These are phyloP conservation scores for Emmonsiellopsis sp. DNA, from an alignment of 2,329 filamentous ascomycete species.

Conservation along the genomic window DNA sequence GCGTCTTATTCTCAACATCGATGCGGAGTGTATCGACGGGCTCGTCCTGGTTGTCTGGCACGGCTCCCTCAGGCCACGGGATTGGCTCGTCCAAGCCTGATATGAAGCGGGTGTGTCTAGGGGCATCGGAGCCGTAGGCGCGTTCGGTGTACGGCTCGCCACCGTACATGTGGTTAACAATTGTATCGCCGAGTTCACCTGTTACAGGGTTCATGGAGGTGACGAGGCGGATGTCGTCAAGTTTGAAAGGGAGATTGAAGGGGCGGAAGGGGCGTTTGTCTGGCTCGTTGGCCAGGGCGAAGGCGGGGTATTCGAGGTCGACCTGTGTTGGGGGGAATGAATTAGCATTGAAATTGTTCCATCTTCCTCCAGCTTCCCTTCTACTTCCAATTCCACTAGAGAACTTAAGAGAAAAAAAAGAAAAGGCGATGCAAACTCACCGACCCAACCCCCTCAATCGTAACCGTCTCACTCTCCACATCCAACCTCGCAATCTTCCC, in stretches of 20 bases:
- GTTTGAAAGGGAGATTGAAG: constrained; percentile 50
- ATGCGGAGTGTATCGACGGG: constrained; percentile 64
- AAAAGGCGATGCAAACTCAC: constrained; percentile 38
- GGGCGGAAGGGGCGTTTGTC: constrained; percentile 36
- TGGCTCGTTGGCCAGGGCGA: constrained; percentile 26
- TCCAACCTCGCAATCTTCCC: constrained; percentile 57
- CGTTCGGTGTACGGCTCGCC: constrained; percentile 44
- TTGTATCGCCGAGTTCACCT: constrained; percentile 59
- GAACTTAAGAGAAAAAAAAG: no score
- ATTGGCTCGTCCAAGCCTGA: constrained; percentile 64
- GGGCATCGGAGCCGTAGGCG: constrained; percentile 34
- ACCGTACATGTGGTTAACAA: constrained; percentile 63
- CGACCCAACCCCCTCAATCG: constrained; percentile 54
- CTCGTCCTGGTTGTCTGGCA: constrained; percentile 46
- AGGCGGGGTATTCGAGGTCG: constrained; percentile 34
- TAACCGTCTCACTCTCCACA: constrained; percentile 46
- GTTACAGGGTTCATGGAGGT: constrained; percentile 60
- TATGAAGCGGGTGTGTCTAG: constrained; percentile 46
- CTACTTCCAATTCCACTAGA: background rate
- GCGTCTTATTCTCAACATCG: constrained; percentile 65
- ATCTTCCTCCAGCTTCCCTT: background rate
- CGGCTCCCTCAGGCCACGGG: constrained; percentile 60
- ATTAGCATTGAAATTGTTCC: background rate
- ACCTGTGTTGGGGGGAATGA: constrained; percentile 19
- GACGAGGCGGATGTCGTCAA: constrained; percentile 70